Percentiles rank a stretch among this genome's conserved stretches.
These are phyloP conservation scores for Lophium mytilinum DNA, from an alignment of 495 filamentous ascomycete species.

Conservation along the genomic window DNA sequence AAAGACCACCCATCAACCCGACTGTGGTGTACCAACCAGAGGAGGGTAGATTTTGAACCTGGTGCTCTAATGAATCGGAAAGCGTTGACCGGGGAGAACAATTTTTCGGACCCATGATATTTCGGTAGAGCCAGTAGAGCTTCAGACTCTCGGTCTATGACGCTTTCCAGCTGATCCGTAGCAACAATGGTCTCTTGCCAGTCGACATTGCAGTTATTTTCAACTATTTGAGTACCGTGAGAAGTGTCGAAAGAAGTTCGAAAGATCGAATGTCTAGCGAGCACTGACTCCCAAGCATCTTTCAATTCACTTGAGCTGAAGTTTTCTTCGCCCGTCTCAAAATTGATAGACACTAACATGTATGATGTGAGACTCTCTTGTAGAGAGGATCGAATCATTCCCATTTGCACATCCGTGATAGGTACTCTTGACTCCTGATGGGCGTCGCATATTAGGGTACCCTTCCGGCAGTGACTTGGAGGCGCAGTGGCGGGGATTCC, in stretches of 20 bases:
- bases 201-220: not conserved
- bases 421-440: not conserved
- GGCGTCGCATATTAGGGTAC: too few species aligned
- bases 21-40: conserved; percentile 14
- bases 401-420: not conserved
- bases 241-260: not conserved
- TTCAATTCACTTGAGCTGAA: not conserved
- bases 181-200: not conserved
- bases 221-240: not conserved
- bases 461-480: not conserved
- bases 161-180: not conserved
- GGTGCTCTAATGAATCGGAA: not conserved
- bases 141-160: not conserved
- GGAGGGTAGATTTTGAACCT: not conserved
- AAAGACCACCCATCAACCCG: conserved; percentile 15
- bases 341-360: conserved; percentile 1
- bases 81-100: conserved; percentile 1
- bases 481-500: not conserved
- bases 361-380: not conserved
- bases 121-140: not conserved
- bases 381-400: conserved; percentile 6
- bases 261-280: conserved; percentile 2
- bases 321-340: not conserved
- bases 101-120: not conserved
- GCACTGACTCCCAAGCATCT: not conserved